Evolutionary conservation across 805 yeast species (phyloP).

Genomic region (Sungouiella blattae): DNA sequence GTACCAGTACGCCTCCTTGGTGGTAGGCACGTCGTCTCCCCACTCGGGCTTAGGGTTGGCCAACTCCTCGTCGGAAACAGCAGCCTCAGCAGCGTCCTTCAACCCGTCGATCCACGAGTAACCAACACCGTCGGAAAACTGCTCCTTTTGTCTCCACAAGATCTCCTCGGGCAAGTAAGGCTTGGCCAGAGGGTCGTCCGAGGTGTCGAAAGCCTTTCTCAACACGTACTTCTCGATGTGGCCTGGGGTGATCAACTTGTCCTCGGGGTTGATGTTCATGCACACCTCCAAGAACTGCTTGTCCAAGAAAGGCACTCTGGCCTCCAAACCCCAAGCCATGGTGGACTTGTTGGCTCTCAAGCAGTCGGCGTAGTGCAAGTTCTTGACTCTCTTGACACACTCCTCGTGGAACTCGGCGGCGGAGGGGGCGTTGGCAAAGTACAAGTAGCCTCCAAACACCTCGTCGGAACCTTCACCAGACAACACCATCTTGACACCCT

Average conservation of each 20-base stretch:
- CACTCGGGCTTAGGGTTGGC: constrained; percentile 90
- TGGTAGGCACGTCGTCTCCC: constrained; percentile 93
- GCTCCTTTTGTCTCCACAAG: constrained; percentile 99
- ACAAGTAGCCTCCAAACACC: constrained; percentile 96
- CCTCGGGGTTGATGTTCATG: constrained; percentile 93
- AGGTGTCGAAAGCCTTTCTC: constrained; percentile 96
- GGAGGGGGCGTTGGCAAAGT: constrained; percentile 95
- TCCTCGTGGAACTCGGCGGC: constrained; percentile 92
- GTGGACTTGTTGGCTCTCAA: constrained; percentile 98
- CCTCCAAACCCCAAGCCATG: constrained; percentile 99
- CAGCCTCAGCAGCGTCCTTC: constrained; percentile 89
- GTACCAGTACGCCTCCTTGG: constrained; percentile 99
- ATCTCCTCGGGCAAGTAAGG: constrained; percentile 96
- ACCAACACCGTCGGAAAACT: constrained; percentile 99
- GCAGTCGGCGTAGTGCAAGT: constrained; percentile 96
- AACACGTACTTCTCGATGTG: constrained; percentile 91
- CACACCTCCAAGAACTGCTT: constrained; percentile 85
- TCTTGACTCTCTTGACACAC: constrained; percentile 93
- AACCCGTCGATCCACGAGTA: constrained; percentile 98
- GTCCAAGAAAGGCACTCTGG: constrained; percentile 98
- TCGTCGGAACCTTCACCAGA: constrained; percentile 99
- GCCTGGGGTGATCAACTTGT: constrained; percentile 79
- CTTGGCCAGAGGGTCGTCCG: constrained; percentile 68
- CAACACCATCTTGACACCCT: constrained; percentile 98
- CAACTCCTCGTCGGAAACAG: constrained; percentile 85